These are phyloP conservation scores for Phaeosphaeria sp. DNA, from an alignment of 2,329 filamentous ascomycete genomes.

Conservation along the genomic window DNA sequence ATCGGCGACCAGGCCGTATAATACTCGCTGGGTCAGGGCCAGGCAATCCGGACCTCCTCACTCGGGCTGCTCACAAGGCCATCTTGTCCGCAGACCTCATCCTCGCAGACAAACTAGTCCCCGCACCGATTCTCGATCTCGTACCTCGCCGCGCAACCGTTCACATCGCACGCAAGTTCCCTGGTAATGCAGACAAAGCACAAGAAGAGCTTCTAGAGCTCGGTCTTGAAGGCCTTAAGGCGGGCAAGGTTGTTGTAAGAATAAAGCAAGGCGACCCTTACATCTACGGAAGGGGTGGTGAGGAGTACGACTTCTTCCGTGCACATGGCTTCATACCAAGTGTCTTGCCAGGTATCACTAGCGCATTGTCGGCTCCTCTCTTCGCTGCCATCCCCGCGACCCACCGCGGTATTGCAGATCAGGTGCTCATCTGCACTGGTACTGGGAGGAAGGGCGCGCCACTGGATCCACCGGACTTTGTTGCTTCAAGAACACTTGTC, in stretches of 20 bases:
- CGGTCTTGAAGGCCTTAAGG: constrained; percentile 71
- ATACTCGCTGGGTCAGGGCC: constrained; percentile 92
- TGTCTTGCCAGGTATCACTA: constrained; percentile 90
- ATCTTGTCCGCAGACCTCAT: constrained; percentile 79
- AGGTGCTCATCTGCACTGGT: constrained; percentile 94
- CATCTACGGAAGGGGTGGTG: constrained; percentile 91
- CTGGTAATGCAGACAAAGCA: constrained; percentile 91
- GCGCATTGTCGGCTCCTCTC: constrained; percentile 82
- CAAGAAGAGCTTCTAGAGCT: constrained; percentile 87
- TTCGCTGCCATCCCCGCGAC: constrained; percentile 89
- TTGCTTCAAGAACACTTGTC: constrained; percentile 80
- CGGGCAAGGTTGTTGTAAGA: constrained; percentile 81
- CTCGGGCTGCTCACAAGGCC: constrained; percentile 78
- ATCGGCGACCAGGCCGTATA: constrained; percentile 67
- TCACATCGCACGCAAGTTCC: constrained; percentile 95
- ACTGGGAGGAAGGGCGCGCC: constrained; percentile 89
- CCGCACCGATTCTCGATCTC: constrained; percentile 82
- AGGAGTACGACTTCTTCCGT: constrained; percentile 87
- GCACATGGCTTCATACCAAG: constrained; percentile 70
- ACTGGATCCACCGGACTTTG: constrained; percentile 81
- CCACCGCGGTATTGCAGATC: constrained; percentile 87
- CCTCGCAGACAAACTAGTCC: constrained; percentile 85
- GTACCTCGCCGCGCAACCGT: constrained; percentile 89
- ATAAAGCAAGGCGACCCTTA: constrained; percentile 98
- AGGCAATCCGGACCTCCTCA: constrained; percentile 90